Conservation (phyloP, 345 rosid species). For the Linum trigynum region DNA sequence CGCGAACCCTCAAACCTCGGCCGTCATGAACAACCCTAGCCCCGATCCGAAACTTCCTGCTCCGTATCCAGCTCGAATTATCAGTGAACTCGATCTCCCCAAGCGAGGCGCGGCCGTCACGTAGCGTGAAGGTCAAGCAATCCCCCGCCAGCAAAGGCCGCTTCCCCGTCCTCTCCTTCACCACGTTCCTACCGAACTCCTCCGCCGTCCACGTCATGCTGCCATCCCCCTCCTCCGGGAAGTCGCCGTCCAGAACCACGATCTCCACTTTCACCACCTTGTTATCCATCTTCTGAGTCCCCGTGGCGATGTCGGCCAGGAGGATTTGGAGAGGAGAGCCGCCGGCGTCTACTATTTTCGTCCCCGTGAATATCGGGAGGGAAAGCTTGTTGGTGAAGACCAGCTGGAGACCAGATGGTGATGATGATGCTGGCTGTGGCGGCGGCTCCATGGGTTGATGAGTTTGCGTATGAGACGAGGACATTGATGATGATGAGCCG, state of each 20-base stretch:
- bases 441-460: constrained; percentile 10
- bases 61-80: constrained; percentile 88
- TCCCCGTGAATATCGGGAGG: constrained; percentile 56
- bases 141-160: constrained; percentile 92
- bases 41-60: constrained; percentile 70
- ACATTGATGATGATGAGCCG: constrained; percentile 35
- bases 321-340: constrained; percentile 39
- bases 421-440: too few species aligned
- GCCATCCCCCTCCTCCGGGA: constrained; percentile 28
- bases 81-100: constrained; percentile 78
- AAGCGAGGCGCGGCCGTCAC: constrained; percentile 41
- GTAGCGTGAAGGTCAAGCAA: constrained; percentile 29
- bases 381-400: constrained; percentile 22
- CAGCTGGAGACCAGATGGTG: constrained; percentile 32
- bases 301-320: constrained; percentile 30
- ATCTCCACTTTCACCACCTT: constrained; percentile 56
- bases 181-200: constrained; percentile 47
- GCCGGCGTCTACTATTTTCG: constrained; percentile 46
- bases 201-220: constrained; percentile 44
- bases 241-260: constrained; percentile 77
- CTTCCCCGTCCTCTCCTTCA: constrained; percentile 70
- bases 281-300: constrained; percentile 8
- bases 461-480: constrained; percentile 22
- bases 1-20: constrained; percentile 42
- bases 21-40: constrained; percentile 47